Base-by-base conservation (phyloP, 805 yeast genomes). In the Pichia rugopelliculosa region DNA sequence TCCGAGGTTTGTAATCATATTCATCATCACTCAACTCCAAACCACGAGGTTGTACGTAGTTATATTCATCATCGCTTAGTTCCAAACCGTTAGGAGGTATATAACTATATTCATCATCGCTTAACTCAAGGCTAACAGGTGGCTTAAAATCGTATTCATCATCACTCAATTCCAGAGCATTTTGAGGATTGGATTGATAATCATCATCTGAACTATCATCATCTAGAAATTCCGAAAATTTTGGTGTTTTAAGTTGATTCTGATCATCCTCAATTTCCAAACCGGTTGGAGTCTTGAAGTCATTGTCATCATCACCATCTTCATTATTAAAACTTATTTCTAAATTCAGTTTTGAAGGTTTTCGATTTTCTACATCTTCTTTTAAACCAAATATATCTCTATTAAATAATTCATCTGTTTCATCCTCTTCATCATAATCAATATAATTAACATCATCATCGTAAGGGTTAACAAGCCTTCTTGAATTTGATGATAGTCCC, bases 281-380 rank as follows among this genome's bases (percentile, higher is more conserved):
- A 15, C 27, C 18, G 8, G 24, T 17, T 23, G 21, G 27, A n/a
- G 39, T 8, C 12, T 22, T n/a, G 15, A 15, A 23, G 4, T 15
- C 40, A 22, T n/a, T 10, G n/a, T 24, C 22, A 17, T 1, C 15
- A 6, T 39, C 30, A 34, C 39, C 37, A 15, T 27, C 24, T 9
- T 23, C 41, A 23, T 36, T 33, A 41, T n/a, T 41, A 51, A 83
- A 79, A 53, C 75, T 76, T 87, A 47, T 27, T 45, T 39, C 30
- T 57, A 30, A 15, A 3, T 30, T 30, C 15, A 30, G 34, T 6
- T 30, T 30, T 30, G 34, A 30, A 6, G 18, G 9, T 11, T 30
- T 30, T 30, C 18, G 10, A 15, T n/a, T 15, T 3, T 15, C n/a
- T n/a, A 15, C 62, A 21, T 30, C 26, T 21, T 41, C 44, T 5